Base-by-base conservation (phyloP, 2,329 filamentous ascomycete species). In the Monosporascus sp. region DNA sequence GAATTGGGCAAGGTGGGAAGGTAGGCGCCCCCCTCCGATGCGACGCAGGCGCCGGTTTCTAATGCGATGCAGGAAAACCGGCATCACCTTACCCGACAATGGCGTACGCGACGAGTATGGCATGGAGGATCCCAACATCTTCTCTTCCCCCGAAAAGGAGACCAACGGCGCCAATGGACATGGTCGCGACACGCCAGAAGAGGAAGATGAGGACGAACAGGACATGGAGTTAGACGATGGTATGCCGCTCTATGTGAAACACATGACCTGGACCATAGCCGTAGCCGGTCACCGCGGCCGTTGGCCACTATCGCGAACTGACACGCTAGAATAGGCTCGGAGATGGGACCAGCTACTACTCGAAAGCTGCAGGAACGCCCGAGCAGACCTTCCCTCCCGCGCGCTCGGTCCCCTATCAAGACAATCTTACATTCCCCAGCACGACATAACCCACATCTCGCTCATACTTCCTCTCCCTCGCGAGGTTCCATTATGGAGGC, bases 21-120 rank as follows among this genome's bases (percentile, higher is more conserved):
- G 78, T 77, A 70, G 55, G 58, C 49, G 39, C 18, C 47, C 24
- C 24, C 20, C 35, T 49, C 17, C 20, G 18, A 8, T 46, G 7
- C 8, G 2, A 37, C 18, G 3, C 20, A 38, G 9, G 2, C 50
- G n/a, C 11, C 47, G 24, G n/a, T 25, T 24, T 48, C 49, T 31
- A 24, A 46, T 44, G n/a, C n/a, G 31, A 39, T n/a, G 37, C 55
- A 97, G 93, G 62, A 95, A 96, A 80, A 99, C 94, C 1, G 94
- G 94, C 45, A 81, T 96, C 25, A 88, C 84, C 1, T 72, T 97
- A 35, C 83, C 84, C 63, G 90, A 96, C 64, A 84, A 78, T 52
- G 90, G 90, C 50, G 77, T 85, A 55, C 88, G 90, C 72, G 93
- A 97, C 72, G 91, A 95, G 68, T 79, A 96, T 78, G 94, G 93